phyloP scores from a whole-genome alignment of 768 basidiomycete species.

The Hygrocybe coccinea region DNA sequence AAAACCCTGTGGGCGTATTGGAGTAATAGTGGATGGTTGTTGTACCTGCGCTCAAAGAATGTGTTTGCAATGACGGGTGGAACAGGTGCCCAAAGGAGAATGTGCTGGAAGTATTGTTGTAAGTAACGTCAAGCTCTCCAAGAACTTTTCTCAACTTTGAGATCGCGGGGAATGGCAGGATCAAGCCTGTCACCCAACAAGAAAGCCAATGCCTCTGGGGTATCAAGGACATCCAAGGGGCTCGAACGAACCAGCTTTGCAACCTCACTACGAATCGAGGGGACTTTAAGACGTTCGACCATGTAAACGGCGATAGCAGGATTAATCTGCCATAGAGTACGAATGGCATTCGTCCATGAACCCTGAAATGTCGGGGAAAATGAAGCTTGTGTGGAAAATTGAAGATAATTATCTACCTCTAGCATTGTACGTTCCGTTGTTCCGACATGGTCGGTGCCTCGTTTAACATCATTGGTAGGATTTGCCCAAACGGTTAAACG shows the following conservation, averaged over 20 bases:
- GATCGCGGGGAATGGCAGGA: slow-evolving; percentile 51
- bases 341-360: slow-evolving; percentile 63
- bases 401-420: slow-evolving; percentile 42
- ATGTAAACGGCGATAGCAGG: slow-evolving; percentile 81
- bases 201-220: slow-evolving; percentile 77
- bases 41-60: slow-evolving; percentile 81
- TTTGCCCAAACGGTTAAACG: slow-evolving; percentile 88
- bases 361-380: neutral
- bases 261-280: slow-evolving; percentile 65
- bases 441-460: slow-evolving; percentile 57
- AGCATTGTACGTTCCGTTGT: slow-evolving; percentile 50
- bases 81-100: slow-evolving; percentile 85
- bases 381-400: neutral
- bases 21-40: slow-evolving; percentile 76
- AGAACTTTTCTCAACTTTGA: slow-evolving; percentile 53
- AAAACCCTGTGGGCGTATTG: slow-evolving; percentile 97
- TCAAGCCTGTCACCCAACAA: slow-evolving; percentile 73
- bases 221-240: slow-evolving; percentile 62
- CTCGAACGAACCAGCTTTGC: slow-evolving; percentile 67
- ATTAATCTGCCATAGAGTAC: slow-evolving; percentile 75
- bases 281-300: slow-evolving; percentile 81
- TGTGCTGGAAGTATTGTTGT: slow-evolving; percentile 46
- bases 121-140: neutral
- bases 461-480: slow-evolving; percentile 69
- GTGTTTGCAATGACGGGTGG: slow-evolving; percentile 77